Conservation (phyloP, 371 early-diverging fungal species). For the Mucor velutinosus region DNA sequence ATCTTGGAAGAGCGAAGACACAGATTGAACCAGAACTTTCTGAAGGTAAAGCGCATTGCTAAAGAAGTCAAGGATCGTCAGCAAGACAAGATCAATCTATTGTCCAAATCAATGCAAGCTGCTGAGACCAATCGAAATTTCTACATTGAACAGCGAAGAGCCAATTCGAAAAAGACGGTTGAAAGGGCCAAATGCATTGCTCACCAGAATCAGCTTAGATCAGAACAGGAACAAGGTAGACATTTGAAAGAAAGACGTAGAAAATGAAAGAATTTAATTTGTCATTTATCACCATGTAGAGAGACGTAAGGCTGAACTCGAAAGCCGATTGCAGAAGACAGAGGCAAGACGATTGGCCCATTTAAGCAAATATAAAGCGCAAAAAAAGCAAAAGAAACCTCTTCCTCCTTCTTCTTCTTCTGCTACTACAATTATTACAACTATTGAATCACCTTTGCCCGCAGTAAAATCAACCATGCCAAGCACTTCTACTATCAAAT, state of each 20-base stretch:
- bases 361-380: slow-evolving; percentile 20
- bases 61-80: slow-evolving; percentile 30
- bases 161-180: slow-evolving; percentile 38
- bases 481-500: background rate
- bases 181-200: slow-evolving; percentile 47
- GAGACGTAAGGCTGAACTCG: slow-evolving; percentile 30
- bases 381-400: slow-evolving; percentile 3
- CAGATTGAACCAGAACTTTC: slow-evolving; percentile 31
- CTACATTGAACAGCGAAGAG: slow-evolving; percentile 41
- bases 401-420: slow-evolving; percentile 6
- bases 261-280: slow-evolving; percentile 15
- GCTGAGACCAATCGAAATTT: slow-evolving; percentile 43
- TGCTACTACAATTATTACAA: background rate
- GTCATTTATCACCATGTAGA: slow-evolving; percentile 15
- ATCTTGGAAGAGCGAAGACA: slow-evolving; percentile 33
- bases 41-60: slow-evolving; percentile 33
- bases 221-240: slow-evolving; percentile 29
- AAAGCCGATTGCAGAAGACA: slow-evolving; percentile 25
- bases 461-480: background rate
- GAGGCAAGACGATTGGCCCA: slow-evolving; percentile 32
- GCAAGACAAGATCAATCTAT: slow-evolving; percentile 24
- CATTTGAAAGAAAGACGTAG: slow-evolving; percentile 9
- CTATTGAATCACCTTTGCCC: background rate
- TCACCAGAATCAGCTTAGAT: slow-evolving; percentile 32
- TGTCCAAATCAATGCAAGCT: slow-evolving; percentile 34